Percentiles rank a stretch among this genome's conserved stretches.
Conservation (phyloP, 164 flowering plant species). For the Chimonanthus praecox region DNA sequence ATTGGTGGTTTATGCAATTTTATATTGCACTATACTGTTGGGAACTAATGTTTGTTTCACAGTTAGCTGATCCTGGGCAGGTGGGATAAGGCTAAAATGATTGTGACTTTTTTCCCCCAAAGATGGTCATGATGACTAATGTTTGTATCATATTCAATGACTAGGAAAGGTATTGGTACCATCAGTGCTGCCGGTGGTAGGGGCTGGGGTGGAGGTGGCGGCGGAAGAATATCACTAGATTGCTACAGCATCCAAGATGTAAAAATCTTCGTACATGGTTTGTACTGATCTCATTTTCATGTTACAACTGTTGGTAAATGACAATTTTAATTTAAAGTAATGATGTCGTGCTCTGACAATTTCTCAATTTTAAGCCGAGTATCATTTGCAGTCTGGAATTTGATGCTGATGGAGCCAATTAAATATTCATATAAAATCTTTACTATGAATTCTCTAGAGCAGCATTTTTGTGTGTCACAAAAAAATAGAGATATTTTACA, state of each 20-base stretch:
- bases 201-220: conserved; percentile 99
- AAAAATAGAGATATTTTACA: background rate
- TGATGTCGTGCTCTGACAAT: background rate
- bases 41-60: too few species aligned
- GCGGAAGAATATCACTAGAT: conserved; percentile 83
- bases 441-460: background rate
- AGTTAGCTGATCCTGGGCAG: too few species aligned
- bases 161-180: conserved; percentile 80
- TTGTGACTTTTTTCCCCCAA: too few species aligned
- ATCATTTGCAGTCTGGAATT: conserved; percentile 3
- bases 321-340: background rate
- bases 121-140: background rate
- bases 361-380: background rate
- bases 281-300: conserved; percentile 27
- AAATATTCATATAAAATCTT: background rate
- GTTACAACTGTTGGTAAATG: conserved; percentile 14
- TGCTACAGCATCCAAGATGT: conserved; percentile 90
- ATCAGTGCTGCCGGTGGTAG: conserved; percentile 89
- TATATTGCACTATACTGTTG: too few species aligned
- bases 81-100: too few species aligned
- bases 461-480: background rate
- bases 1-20: too few species aligned
- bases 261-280: conserved; percentile 70
- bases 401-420: background rate
- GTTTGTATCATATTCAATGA: conserved; percentile 7